Percentiles rank a stretch among this genome's conserved stretches.
Evolutionary conservation across 768 basidiomycete species (phyloP).

Genomic region (Tubosaeta brunneosetosa): DNA sequence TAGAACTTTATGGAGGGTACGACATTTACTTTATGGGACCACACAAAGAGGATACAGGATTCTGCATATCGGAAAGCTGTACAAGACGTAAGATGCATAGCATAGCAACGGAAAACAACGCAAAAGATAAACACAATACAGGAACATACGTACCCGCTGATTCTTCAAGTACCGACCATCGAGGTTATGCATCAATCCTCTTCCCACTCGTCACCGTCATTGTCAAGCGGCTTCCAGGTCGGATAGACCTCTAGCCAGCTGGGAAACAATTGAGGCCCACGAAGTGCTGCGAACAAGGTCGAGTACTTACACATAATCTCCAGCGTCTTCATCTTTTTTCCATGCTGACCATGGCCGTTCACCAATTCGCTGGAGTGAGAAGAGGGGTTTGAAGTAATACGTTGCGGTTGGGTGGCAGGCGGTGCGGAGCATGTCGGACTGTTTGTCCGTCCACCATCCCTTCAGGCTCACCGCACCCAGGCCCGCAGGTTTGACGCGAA

Average conservation of each 20-base stretch:
- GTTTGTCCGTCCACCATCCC: constrained; percentile 4
- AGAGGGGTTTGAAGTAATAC: constrained; percentile 8
- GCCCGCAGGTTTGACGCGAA: neutral
- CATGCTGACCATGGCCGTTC: neutral
- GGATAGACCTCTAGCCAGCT: constrained; percentile 18
- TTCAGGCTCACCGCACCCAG: neutral
- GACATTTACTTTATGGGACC: too few species aligned
- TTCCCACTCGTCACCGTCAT: constrained; percentile 10
- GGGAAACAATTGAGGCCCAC: neutral
- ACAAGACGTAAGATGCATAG: too few species aligned
- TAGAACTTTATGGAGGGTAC: too few species aligned
- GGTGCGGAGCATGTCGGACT: constrained; percentile 1
- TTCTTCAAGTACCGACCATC: neutral
- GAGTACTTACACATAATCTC: constrained; percentile 8
- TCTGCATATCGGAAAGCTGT: too few species aligned
- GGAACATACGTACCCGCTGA: too few species aligned
- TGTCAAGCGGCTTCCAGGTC: constrained; percentile 17
- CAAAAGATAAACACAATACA: too few species aligned
- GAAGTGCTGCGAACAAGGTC: neutral
- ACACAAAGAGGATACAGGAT: too few species aligned
- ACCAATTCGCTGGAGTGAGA: constrained; percentile 5
- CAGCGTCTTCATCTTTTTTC: constrained; percentile 2
- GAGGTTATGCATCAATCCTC: neutral
- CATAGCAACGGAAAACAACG: too few species aligned
- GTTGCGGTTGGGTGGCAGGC: neutral